Base-by-base conservation (phyloP, 1,139 yeast species). In the Geotrichum fermentans region DNA sequence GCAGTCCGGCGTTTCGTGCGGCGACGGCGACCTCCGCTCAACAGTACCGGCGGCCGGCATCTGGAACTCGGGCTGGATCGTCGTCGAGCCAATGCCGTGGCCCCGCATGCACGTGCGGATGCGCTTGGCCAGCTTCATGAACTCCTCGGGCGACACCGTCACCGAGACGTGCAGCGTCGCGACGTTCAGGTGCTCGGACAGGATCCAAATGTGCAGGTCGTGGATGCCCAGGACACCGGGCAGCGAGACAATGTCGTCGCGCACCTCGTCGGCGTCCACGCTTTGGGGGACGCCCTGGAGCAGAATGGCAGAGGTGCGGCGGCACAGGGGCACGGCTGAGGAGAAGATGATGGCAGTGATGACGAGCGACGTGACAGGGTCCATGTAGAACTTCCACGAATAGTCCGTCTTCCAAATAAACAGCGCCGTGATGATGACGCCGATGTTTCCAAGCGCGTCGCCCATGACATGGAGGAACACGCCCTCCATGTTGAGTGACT, bases 131-230 rank as follows among this genome's bases (percentile, higher is more conserved):
- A 86, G 77, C n/a, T 72, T 68, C 56, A 83, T 70, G 64, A 89
- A 92, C 39, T 77, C 75, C 49, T 75, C 78, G n/a, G 85, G 83
- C 4, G 75, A 71, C 14, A 78, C 75, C 50, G 77, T 74, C 43
- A 89, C 74, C 58, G 89, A 86, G 40, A 90, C 83, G 64, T 92
- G 98, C 56, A 92, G 74, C 0, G 96, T 84, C 1, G 97, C 97
- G 62, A 92, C 87, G 58, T 82, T 75, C 50, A 87, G 77, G 56
- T 83, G 86, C 69, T 92, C 98, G 51, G 90, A 87, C 58, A 92
- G 75, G 65, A 89, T 92, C 98, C 98, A 92, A 53, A 92, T 84
- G 65, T 92, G 98, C 73, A 92, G 82, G 65, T 92, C 98, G 65
- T 92, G 98, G 37, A 92, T 81, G 3, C 94, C 86, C 55, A 79